phyloP scores from a whole-genome alignment of 164 flowering plant genomes.

The Chloranthus sessilifolius region DNA sequence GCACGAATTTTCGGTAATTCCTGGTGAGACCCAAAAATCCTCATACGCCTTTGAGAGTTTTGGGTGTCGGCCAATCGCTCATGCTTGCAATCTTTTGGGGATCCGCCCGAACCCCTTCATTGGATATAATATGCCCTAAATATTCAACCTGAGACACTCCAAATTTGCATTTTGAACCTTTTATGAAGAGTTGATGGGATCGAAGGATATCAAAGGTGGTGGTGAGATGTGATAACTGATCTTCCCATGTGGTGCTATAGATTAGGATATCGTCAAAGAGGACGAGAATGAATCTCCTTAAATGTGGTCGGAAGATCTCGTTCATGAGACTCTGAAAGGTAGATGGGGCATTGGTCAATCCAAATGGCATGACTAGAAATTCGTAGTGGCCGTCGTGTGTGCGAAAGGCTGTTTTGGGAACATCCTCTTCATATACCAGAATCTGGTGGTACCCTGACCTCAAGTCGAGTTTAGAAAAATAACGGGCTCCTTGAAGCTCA shows the following conservation, averaged over 20 bases:
- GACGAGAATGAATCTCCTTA: not conserved
- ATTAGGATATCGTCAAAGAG: conserved; percentile 1
- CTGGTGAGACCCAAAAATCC: not conserved
- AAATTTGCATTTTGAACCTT: not conserved
- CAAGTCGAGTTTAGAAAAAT: conserved; percentile 3
- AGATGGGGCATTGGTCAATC: not conserved
- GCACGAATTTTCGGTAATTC: not conserved
- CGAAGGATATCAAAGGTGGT: not conserved
- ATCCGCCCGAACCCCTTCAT: not conserved
- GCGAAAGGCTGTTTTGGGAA: not conserved
- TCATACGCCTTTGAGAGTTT: not conserved
- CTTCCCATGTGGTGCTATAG: not conserved
- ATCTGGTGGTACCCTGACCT: conserved; percentile 1
- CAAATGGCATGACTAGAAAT: conserved; percentile 3
- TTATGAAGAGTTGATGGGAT: not conserved
- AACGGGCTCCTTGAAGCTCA: not conserved
- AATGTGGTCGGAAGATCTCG: not conserved
- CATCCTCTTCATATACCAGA: not conserved
- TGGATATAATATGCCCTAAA: not conserved
- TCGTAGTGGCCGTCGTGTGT: conserved; percentile 6
- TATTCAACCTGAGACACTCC: not conserved
- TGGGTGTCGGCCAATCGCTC: not conserved
- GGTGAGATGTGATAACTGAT: not conserved
- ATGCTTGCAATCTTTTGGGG: not conserved
- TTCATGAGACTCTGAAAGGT: conserved; percentile 4